phyloP scores from a whole-genome alignment of 169 alveolate genomes.

The Babesia bigemina region DNA sequence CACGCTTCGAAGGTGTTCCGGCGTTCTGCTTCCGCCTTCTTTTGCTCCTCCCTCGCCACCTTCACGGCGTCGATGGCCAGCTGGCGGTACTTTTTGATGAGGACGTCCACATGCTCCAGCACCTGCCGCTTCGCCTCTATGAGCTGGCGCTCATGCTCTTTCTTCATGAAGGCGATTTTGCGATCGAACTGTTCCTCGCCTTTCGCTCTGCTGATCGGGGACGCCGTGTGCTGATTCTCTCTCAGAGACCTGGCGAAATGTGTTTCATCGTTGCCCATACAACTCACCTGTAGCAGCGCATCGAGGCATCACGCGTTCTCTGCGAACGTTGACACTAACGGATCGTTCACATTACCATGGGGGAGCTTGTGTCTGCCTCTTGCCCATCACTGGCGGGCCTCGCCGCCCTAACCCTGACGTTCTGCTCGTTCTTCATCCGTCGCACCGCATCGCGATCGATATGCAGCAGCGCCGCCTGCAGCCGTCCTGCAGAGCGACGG shows the following conservation, averaged over 20 bases:
- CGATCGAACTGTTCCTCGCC: slow-evolving; percentile 13
- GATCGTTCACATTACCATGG: background rate
- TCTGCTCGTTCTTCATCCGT: slow-evolving; percentile 25
- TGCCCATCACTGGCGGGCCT: slow-evolving; percentile 16
- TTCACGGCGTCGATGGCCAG: slow-evolving; percentile 64
- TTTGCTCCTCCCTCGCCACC: slow-evolving; percentile 61
- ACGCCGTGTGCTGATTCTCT: background rate
- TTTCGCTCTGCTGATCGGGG: background rate
- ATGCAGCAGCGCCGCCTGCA: slow-evolving; percentile 27
- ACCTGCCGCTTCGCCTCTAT: slow-evolving; percentile 41
- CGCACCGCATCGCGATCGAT: slow-evolving; percentile 54
- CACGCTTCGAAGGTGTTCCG: slow-evolving; percentile 56
- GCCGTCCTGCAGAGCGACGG: background rate
- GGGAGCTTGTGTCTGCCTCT: background rate
- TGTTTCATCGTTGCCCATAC: background rate
- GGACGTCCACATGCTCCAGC: slow-evolving; percentile 43
- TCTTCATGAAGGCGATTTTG: slow-evolving; percentile 19
- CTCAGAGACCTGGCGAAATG: slow-evolving; percentile 1
- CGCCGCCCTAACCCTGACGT: slow-evolving; percentile 49
- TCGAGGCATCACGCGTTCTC: background rate
- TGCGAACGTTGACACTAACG: background rate
- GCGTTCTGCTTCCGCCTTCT: slow-evolving; percentile 44
- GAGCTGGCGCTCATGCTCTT: slow-evolving; percentile 27
- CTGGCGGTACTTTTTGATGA: slow-evolving; percentile 57
- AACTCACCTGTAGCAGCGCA: slow-evolving; percentile 1